Base-by-base conservation (phyloP, 352 stramenopile genomes). In the Globisporangium polare region DNA sequence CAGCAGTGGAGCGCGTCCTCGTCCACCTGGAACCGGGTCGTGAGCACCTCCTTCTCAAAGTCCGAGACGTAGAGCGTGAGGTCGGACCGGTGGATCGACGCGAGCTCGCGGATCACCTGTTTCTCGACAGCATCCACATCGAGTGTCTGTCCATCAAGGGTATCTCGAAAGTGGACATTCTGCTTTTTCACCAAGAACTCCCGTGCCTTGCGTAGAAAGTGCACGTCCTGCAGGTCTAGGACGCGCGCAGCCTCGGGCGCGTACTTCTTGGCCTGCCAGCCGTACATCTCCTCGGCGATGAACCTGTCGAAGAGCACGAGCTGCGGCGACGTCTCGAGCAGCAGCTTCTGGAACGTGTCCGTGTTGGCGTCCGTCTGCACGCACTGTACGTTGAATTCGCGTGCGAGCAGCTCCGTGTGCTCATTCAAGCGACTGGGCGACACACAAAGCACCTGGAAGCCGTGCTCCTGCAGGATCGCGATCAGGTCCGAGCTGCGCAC, bases 191-290 rank as follows among this genome's bases (percentile, higher is more conserved):
- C 81, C 12, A 90, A 65, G 50, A 74, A 67, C 68, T 98, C 88
- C 35, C 93, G 82, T n/a, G 77, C 75, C 7, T 81, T 73, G 8
- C 94, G 78, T 29, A 98, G 60, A 43, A 95, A 96, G 63, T 98
- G 93, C 26, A 98, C 72, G 63, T 98, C 94, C 68, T 98, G 94
- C 54, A 97, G 80, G 55, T 98, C 94, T 5, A 98, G 60, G 15
- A 98, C 78, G 22, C 89, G 77, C 18, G 94, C 59, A 1, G 87
- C 81, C n/a, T 88, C 60, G 2, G 90, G 88, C n/a, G 79, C 79
- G 58, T 89, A 91, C 62, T 88, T 80, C 17, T 77, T 74, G 0
- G 73, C 76, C 65, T 95, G 82, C 86, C 83, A 95, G 17, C 83
- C 78, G 56, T 92, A 93, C 86, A 95, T 95, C 46, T 95, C 86